Evolutionary conservation across 257 asterid genomes (phyloP), one percentile per base, ranked within the genome.

Genomic region (Thymus quinquecostatus): DNA sequence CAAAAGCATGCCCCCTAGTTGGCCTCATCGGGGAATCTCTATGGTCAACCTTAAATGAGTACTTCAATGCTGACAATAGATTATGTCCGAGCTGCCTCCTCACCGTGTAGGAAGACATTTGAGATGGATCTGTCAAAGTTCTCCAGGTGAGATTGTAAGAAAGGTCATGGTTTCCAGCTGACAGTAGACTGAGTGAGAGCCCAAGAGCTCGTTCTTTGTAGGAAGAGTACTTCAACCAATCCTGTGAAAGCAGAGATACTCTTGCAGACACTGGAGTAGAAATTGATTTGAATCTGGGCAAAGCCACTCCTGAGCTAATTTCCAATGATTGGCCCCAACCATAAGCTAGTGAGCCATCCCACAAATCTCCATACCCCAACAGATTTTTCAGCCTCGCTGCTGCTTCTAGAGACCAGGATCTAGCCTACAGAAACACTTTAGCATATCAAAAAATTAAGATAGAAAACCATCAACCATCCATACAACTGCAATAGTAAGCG

Each of bases 51-150:
- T 85, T 95, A 78, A 87, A 90, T 1, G 83, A 56, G 78, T 95
- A 95, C 80, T 90, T 95, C 83, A 95, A 77, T 65, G 86, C 86
- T 10, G 98, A 95, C 66, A 84, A 58, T 80, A 92, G 83, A 79
- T 82, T 82, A 81, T 95, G 99, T 54, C 99, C 99, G 47, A 92
- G 96, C 79, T 92, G 99, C 80, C 96, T 88, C 87, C 99, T 95
- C 78, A 92, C 96, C 38, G 96, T 62, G 61, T 67, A 77, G 8
- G 98, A 95, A 62, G 99, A 75, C 91, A 87, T 81, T 77, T 95
- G 99, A 28, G 95, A 83, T 59, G 99, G 98, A 78, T 95, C 97
- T 1, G 86, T 84, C 72, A 95, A 82, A 40, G 86, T 85, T 51
- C 97, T 91, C 97, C 96, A 92, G n/a, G 91, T 83, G 29, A 95